Evolutionary conservation across 108 stramenopile species (phyloP).

Genomic region (Nitzschia sp.): DNA sequence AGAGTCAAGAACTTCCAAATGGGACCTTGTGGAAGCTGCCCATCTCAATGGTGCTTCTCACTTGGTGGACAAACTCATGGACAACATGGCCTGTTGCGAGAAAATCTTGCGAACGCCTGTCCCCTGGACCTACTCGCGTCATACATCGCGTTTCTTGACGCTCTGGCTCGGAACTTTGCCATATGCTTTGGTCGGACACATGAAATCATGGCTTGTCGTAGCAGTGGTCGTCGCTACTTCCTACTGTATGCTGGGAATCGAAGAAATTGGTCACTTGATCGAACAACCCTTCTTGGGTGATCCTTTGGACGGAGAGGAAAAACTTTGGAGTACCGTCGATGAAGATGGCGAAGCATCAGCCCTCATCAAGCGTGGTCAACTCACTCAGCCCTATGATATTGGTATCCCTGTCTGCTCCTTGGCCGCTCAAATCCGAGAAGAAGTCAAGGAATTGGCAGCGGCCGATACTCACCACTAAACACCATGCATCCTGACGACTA

Average conservation of each 20-base stretch:
- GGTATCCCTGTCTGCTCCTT: conserved; percentile 44
- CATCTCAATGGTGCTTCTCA: conserved; percentile 33
- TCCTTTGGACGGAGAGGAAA: conserved; percentile 15
- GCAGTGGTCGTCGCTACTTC: conserved; percentile 42
- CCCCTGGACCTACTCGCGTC: conserved; percentile 59
- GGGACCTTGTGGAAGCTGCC: conserved; percentile 23
- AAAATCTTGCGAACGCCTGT: conserved; percentile 59
- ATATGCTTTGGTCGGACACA: conserved; percentile 57
- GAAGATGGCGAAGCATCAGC: conserved; percentile 37
- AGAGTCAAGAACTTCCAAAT: conserved; percentile 9
- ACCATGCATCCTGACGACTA: no score
- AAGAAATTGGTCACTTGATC: conserved; percentile 72
- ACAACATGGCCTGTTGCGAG: conserved; percentile 45
- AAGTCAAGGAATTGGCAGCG: conserved; percentile 30
- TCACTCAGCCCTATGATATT: conserved; percentile 47
- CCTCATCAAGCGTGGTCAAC: conserved; percentile 7
- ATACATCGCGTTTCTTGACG: conserved; percentile 70
- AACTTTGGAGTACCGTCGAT: conserved; percentile 16
- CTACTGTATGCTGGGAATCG: conserved; percentile 63
- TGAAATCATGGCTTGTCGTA: conserved; percentile 36
- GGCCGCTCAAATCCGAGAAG: conserved; percentile 31
- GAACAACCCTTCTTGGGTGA: conserved; percentile 65
- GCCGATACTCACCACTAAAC: not conserved
- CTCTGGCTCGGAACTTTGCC: conserved; percentile 66
- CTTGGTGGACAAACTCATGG: conserved; percentile 46